Evolutionary conservation across 129 eudicot species (phyloP).

Genomic region (Dittrichia graveolens): DNA sequence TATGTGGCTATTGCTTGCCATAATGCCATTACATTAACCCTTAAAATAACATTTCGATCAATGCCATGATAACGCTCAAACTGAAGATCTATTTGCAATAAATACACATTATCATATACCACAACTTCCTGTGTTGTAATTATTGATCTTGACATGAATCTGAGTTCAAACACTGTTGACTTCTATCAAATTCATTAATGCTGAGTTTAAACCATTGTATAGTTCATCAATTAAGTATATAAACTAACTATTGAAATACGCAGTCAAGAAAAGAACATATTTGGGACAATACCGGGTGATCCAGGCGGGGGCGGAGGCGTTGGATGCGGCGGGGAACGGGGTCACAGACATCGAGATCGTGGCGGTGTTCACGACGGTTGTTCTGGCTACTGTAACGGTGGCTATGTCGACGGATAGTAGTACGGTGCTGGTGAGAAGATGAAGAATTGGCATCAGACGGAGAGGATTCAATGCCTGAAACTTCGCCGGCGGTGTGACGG

Average conservation of each 20-base stretch:
- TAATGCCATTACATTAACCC: too few relatives aligned
- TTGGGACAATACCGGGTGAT: slow-evolving; percentile 17
- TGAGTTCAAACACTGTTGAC: background rate
- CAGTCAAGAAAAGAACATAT: background rate
- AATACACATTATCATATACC: background rate
- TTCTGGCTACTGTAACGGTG: slow-evolving; percentile 18
- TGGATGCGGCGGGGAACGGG: slow-evolving; percentile 42
- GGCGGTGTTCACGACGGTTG: slow-evolving; percentile 34
- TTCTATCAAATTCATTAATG: too few relatives aligned
- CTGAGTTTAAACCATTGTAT: background rate
- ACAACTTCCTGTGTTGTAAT: background rate
- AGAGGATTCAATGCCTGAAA: slow-evolving; percentile 32
- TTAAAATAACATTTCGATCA: too few relatives aligned
- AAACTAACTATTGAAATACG: background rate
- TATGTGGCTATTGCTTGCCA: too few relatives aligned
- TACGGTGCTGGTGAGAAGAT: slow-evolving; percentile 24
- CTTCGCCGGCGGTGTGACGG: slow-evolving; percentile 32
- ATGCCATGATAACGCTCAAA: too few relatives aligned
- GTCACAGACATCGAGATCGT: slow-evolving; percentile 33
- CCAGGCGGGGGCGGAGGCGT: slow-evolving; percentile 22
- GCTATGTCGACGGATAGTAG: slow-evolving; percentile 31
- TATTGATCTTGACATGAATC: background rate
- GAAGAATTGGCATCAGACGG: background rate
- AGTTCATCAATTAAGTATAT: background rate
- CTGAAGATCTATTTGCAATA: too few relatives aligned